Percentiles rank a stretch among this genome's conserved stretches.
These are phyloP conservation scores for Tylopilus intermedius DNA, from an alignment of 768 basidiomycete genomes.

Conservation along the genomic window DNA sequence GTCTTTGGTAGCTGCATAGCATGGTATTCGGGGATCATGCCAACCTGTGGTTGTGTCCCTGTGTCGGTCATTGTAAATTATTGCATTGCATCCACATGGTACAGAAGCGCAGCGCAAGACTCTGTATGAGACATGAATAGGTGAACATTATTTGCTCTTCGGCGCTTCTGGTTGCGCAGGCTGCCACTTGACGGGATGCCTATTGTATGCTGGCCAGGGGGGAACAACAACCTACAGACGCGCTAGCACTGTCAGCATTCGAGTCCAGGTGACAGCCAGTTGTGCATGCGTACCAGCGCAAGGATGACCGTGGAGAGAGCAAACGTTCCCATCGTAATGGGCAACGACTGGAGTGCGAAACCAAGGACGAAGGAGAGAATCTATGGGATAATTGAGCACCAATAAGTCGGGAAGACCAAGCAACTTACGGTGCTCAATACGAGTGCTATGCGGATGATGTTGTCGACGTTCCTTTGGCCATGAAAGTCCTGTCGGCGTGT, in stretches of 20 bases:
- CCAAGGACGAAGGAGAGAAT: constrained; percentile 28
- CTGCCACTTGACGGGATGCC: constrained; percentile 22
- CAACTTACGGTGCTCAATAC: constrained; percentile 23
- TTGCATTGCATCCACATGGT: not conserved
- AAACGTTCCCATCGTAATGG: constrained; percentile 24
- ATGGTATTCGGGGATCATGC: not conserved
- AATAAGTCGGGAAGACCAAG: not conserved
- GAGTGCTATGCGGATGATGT: constrained; percentile 21
- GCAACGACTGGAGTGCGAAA: constrained; percentile 26
- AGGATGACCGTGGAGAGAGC: constrained; percentile 16
- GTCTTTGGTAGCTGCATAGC: not conserved
- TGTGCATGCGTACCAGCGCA: constrained; percentile 16
- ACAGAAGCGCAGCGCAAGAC: not conserved
- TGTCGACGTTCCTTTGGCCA: constrained; percentile 27
- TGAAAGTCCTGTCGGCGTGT: constrained; percentile 26
- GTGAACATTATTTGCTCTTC: constrained; percentile 18
- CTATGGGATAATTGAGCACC: constrained; percentile 9
- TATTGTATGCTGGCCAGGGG: constrained; percentile 53
- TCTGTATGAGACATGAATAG: not conserved
- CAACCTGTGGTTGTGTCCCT: not conserved
- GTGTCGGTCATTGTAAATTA: not conserved
- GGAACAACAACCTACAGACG: constrained; percentile 51
- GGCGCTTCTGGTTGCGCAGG: constrained; percentile 17
- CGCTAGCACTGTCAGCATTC: not conserved
- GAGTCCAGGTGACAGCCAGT: too few species aligned